A percentile compares a stretch with the other conserved stretches of the same genome.
Evolutionary conservation across 2,329 filamentous ascomycete genomes (phyloP).

Genomic region (Colletotrichum sp.): DNA sequence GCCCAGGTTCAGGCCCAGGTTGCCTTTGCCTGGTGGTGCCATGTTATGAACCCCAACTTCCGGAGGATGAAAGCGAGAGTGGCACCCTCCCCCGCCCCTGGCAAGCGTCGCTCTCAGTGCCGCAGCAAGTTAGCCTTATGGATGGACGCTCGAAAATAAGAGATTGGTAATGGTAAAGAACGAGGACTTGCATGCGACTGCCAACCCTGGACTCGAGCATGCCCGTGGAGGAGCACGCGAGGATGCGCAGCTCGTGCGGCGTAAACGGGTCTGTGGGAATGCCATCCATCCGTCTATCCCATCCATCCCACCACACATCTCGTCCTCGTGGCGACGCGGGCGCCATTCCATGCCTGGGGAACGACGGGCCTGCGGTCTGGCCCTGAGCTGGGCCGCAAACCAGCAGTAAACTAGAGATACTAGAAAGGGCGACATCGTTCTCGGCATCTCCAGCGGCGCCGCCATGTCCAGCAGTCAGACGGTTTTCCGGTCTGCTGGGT

Average conservation of each 20-base stretch:
- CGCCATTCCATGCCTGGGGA: background rate
- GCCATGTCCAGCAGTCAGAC: background rate
- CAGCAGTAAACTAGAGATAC: constrained; percentile 4
- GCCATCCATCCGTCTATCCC: background rate
- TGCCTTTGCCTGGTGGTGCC: constrained; percentile 13
- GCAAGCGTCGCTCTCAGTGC: constrained; percentile 13
- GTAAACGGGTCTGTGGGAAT: constrained; percentile 8
- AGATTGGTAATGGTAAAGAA: constrained; percentile 5
- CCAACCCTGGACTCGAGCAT: background rate
- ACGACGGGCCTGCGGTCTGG: background rate
- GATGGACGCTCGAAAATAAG: constrained; percentile 5
- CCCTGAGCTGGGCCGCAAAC: background rate
- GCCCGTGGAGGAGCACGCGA: background rate
- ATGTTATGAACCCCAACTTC: constrained; percentile 13
- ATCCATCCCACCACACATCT: background rate
- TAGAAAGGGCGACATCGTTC: background rate
- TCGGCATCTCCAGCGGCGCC: constrained; percentile 1
- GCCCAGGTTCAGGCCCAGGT: background rate
- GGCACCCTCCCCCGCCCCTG: background rate
- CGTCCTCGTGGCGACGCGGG: background rate
- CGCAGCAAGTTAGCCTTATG: constrained; percentile 19
- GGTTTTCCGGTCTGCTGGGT: background rate
- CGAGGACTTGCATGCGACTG: background rate
- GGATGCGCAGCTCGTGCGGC: constrained; percentile 1
- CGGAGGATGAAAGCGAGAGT: constrained; percentile 3